Base-by-base conservation (phyloP, 2,329 filamentous ascomycete species). In the Ophiostoma sp. region DNA sequence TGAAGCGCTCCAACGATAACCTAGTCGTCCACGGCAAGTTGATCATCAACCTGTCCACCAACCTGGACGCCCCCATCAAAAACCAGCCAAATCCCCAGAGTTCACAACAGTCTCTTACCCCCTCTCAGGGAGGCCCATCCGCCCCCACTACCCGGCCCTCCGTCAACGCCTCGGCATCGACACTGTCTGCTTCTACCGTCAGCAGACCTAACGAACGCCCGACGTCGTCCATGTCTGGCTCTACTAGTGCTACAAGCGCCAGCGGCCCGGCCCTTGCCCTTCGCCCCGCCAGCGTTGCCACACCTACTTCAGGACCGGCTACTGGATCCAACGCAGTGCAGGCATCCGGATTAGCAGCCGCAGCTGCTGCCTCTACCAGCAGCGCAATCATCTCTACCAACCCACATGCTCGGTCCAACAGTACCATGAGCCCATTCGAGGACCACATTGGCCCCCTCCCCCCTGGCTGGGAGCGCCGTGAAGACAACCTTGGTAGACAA, bases 1-100 rank as follows among this genome's bases (percentile, higher is more conserved):
- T 99, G 44, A 97, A 98, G 79, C 98, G 97, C 81, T 97, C 95
- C 6, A 97, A 93, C 72, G 95, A 99, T 79, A 98, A 98, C 78
- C 88, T 99, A 67, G 93, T 98, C 70, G 95, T 99, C 44, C 94
- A 99, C 78, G 95, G 95, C 73, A 98, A 98, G 81, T 87, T 99
- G 70, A 99, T 99, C 76, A 88, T 99, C 73, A 98, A 96, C 79
- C 84, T 99, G 15, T 97, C 94, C 13, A 97, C 94, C 68, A 97
- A 99, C 78, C 86, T 98, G 27, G 83, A 86, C 87, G 20, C 92
- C 93, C 7, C 86, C 89, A 73, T 87, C 76, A 78, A 69, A 75
- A 76, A 71, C 68, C 68, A 36, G 27, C 65, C 33, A 20, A 39
- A 39, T 3, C 62, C 62, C 20, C 72, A 71, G 8, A 65, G 60